Evolutionary conservation across 2,329 filamentous ascomycete species (phyloP).

Genomic region (Colletotrichum siamense): DNA sequence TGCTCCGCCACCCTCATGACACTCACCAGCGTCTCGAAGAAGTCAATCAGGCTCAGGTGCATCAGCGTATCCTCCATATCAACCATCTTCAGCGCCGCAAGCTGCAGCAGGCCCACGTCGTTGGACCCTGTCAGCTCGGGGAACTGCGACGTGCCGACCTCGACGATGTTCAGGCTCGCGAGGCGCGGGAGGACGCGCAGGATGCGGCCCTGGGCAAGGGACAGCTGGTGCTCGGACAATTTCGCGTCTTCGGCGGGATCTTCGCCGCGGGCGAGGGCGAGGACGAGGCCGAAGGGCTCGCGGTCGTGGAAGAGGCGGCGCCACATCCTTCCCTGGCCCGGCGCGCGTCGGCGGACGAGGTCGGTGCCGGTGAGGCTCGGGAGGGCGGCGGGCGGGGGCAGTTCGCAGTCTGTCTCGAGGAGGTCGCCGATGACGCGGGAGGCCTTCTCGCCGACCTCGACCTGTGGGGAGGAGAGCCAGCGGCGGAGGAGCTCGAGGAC

Average conservation of each 20-base stretch:
- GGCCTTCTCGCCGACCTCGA: slow-evolving; percentile 61
- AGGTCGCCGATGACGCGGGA: slow-evolving; percentile 56
- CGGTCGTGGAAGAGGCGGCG: slow-evolving; percentile 52
- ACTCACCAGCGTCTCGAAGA: slow-evolving; percentile 56
- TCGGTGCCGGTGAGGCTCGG: slow-evolving; percentile 32
- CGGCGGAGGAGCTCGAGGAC: slow-evolving; percentile 52
- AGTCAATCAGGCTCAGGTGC: slow-evolving; percentile 57
- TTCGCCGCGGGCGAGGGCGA: slow-evolving; percentile 38
- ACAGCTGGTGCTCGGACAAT: slow-evolving; percentile 41
- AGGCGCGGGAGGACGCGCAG: slow-evolving; percentile 58
- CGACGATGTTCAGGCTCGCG: slow-evolving; percentile 49
- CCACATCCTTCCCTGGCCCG: slow-evolving; percentile 61
- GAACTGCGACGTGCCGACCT: slow-evolving; percentile 42
- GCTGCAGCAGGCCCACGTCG: slow-evolving; percentile 52
- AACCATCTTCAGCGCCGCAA: slow-evolving; percentile 58
- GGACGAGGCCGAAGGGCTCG: slow-evolving; percentile 50
- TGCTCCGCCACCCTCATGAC: slow-evolving; percentile 49
- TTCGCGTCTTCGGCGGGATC: slow-evolving; percentile 31
- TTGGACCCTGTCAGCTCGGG: slow-evolving; percentile 33
- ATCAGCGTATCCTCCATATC: slow-evolving; percentile 54
- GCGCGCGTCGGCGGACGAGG: slow-evolving; percentile 41
- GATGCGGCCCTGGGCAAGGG: slow-evolving; percentile 58
- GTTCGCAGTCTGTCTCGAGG: slow-evolving; percentile 59
- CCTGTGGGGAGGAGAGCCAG: slow-evolving; percentile 60
- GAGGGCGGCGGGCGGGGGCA: slow-evolving; percentile 20